Conservation (phyloP, 495 filamentous ascomycete species). For the Copromyces sp. region DNA sequence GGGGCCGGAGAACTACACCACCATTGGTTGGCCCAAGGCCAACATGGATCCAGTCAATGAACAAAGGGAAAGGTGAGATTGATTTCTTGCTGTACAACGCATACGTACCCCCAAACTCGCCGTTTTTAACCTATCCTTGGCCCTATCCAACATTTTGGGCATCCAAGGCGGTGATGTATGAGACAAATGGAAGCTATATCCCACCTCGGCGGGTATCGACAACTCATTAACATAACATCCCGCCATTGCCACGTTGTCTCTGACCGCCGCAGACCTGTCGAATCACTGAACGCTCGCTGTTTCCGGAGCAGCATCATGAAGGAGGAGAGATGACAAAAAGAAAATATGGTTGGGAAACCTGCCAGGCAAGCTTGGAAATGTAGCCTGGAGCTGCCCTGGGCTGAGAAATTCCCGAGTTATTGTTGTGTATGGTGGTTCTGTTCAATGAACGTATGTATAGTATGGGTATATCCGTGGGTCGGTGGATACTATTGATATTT, state of each 20-base stretch:
- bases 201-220: slow-evolving; percentile 21
- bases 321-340: neutral
- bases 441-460: neutral
- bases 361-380: neutral
- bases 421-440: neutral
- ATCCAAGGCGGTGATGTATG: slow-evolving; percentile 1
- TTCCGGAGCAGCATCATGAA: neutral
- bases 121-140: slow-evolving; percentile 4
- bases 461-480: neutral
- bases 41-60: slow-evolving; percentile 12
- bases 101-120: neutral
- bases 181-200: slow-evolving; percentile 7
- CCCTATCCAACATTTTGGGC: slow-evolving; percentile 8
- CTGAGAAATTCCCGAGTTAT: neutral
- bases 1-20: neutral
- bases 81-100: slow-evolving; percentile 13
- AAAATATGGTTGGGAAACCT: neutral
- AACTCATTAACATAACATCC: slow-evolving; percentile 9
- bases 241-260: slow-evolving; percentile 9
- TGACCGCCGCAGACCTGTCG: slow-evolving; percentile 12
- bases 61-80: slow-evolving; percentile 13
- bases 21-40: slow-evolving; percentile 9
- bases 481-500: neutral
- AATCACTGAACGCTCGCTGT: slow-evolving; percentile 1
- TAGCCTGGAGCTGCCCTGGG: neutral